Conservation (phyloP, 2,329 filamentous ascomycete genomes). For the Drechmeria coniospora region DNA sequence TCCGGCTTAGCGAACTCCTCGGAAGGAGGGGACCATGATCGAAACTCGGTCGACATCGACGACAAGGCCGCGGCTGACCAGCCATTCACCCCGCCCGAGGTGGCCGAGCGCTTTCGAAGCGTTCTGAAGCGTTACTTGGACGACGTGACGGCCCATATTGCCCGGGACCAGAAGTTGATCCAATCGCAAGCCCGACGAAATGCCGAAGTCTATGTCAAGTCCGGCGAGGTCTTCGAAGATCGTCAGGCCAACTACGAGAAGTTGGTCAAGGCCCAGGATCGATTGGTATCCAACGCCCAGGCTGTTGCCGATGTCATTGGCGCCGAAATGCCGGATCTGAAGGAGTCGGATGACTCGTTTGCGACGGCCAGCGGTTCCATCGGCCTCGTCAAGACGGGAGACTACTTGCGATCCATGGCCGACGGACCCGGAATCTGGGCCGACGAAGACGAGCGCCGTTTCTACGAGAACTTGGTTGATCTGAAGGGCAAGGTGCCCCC, state of each 20-base stretch:
- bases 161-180: conserved; percentile 85
- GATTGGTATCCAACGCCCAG: conserved; percentile 78
- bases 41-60: conserved; percentile 36
- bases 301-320: conserved; percentile 77
- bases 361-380: conserved; percentile 59
- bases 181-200: conserved; percentile 80
- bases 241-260: conserved; percentile 93
- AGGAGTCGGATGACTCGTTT: conserved; percentile 61
- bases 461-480: conserved; percentile 94
- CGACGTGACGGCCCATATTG: conserved; percentile 75
- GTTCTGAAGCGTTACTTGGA: conserved; percentile 82
- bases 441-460: conserved; percentile 92
- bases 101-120: conserved; percentile 74
- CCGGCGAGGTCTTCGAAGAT: conserved; percentile 95
- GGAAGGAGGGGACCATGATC: conserved; percentile 14
- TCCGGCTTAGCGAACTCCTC: conserved; percentile 50
- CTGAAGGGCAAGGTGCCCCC: conserved; percentile 90
- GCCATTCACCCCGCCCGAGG: conserved; percentile 58
- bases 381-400: conserved; percentile 82
- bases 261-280: conserved; percentile 81
- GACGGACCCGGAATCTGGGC: conserved; percentile 96
- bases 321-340: conserved; percentile 84
- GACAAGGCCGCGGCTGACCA: conserved; percentile 39
- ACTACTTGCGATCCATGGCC: conserved; percentile 78
- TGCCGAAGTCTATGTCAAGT: conserved; percentile 95